Evolutionary conservation across 2,329 filamentous ascomycete species (phyloP).

Genomic region (Pseudogymnoascus sp.): DNA sequence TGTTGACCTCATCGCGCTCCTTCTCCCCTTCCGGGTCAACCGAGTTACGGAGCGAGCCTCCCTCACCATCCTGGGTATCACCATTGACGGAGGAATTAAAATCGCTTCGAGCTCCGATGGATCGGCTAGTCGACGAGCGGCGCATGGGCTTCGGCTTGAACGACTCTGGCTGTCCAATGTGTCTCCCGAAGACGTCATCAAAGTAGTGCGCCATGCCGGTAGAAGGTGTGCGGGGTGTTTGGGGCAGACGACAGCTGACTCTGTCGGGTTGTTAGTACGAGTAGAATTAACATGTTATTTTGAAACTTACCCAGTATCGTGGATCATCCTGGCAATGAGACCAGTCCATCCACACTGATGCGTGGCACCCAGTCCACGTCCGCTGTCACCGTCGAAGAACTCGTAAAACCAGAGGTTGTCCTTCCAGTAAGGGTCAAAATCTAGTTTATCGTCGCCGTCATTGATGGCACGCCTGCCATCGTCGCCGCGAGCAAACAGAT

Average conservation of each 20-base stretch:
- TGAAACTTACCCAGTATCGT: conserved; percentile 77
- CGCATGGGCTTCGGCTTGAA: conserved; percentile 46
- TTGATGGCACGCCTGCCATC: conserved; percentile 86
- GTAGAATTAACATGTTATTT: neutral
- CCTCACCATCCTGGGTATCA: conserved; percentile 38
- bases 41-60: conserved; percentile 30
- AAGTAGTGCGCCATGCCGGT: conserved; percentile 88
- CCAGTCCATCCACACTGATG: conserved; percentile 98
- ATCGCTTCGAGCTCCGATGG: conserved; percentile 77
- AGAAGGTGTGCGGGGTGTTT: conserved; percentile 83
- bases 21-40: conserved; percentile 47
- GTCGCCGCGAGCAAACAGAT: conserved; percentile 78
- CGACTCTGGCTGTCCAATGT: conserved; percentile 34
- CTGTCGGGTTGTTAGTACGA: conserved; percentile 44
- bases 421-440: conserved; percentile 90
- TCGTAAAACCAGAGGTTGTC: conserved; percentile 95
- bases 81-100: conserved; percentile 51
- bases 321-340: conserved; percentile 91
- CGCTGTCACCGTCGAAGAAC: conserved; percentile 90
- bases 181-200: conserved; percentile 72
- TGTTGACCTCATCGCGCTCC: conserved; percentile 50
- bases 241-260: conserved; percentile 80
- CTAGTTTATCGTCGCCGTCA: conserved; percentile 72
- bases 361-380: conserved; percentile 80
- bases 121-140: conserved; percentile 73